Evolutionary conservation across 2,329 filamentous ascomycete species (phyloP), one percentile per base, ranked within the genome.

Genomic region (Aspergillus proliferans): DNA sequence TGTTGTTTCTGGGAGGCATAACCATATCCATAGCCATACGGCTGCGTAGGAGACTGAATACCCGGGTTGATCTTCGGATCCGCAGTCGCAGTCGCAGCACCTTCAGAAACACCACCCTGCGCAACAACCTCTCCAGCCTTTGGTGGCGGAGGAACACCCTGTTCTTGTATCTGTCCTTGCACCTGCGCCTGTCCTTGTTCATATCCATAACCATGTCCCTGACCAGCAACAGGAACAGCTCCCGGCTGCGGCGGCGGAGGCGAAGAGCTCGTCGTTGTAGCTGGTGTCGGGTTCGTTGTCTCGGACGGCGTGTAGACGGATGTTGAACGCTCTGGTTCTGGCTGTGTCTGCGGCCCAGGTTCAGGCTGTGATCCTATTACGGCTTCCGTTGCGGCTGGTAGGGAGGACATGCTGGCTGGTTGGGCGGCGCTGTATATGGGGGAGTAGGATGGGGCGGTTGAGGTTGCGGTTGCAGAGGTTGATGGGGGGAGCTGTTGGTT

Each of bases 171-270:
- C 22, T 22, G 39, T 6, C 22, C 39, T 24, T 21, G 18, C 5
- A 6, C 18, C 14, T 12, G 15, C 18, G 2, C 18, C 12, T 19
- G 18, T 21, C 2, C 4, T 9, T 21, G 22, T 42, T 8, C 39
- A 6, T 21, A 21, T 5, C 39, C 39, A 6, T 3, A 42, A 4
- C 19, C 39, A 0, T 21, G 22, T 9, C 6, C 39, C 19, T 12
- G 39, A 6, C 19, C 18, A 21, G n/a, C 39, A 24, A 24, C 6
- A 42, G 54, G 58, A 7, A 48, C 53, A 24, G 60, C 63, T 18
- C 70, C 71, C 26, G 71, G 64, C 54, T 70, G 69, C 6, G 71
- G 71, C 5, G 69, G 64, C 41, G 71, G 71, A 19, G 72, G 70
- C 2, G 68, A 60, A 9, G 58, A 52, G 24, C 53, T 57, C n/a